Conservation (phyloP, 352 stramenopile genomes). For the Pythium volutum region DNA sequence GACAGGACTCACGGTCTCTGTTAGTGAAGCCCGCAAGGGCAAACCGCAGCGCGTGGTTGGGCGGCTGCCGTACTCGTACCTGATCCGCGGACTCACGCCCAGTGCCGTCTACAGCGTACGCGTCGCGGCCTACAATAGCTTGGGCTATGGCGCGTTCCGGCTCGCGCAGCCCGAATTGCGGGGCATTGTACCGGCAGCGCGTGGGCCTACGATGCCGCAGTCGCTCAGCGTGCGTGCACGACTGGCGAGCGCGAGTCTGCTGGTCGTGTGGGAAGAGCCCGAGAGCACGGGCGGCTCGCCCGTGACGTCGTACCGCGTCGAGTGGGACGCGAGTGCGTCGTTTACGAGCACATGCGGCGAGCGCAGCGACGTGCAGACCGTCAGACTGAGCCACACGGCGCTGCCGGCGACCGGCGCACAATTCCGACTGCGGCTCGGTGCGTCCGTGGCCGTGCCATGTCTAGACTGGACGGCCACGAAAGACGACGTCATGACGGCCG, state of each 20-base stretch:
- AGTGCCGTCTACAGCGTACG: slow-evolving; percentile 86
- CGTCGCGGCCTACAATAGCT: slow-evolving; percentile 92
- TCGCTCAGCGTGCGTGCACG: slow-evolving; percentile 80
- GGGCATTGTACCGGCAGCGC: slow-evolving; percentile 34
- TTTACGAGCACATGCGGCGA: slow-evolving; percentile 85
- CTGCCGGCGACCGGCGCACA: slow-evolving; percentile 9
- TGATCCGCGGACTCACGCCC: slow-evolving; percentile 74
- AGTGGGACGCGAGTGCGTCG: slow-evolving; percentile 91
- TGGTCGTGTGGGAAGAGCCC: slow-evolving; percentile 79
- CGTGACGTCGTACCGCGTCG: slow-evolving; percentile 88
- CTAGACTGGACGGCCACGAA: slow-evolving; percentile 32
- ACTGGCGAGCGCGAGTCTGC: slow-evolving; percentile 49
- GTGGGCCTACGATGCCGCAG: slow-evolving; percentile 62
- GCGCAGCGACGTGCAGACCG: slow-evolving; percentile 60
- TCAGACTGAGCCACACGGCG: slow-evolving; percentile 30
- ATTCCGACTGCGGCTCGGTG: slow-evolving; percentile 34
- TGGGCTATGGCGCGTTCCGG: slow-evolving; percentile 87
- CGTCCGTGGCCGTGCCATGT: slow-evolving; percentile 27
- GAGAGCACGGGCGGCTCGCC: slow-evolving; percentile 73
- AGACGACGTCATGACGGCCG: slow-evolving; percentile 22
- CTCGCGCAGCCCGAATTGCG: slow-evolving; percentile 31
- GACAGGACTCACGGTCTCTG: slow-evolving; percentile 4
- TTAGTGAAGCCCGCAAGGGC: slow-evolving; percentile 52
- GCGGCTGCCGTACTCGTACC: slow-evolving; percentile 77
- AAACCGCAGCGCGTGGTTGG: slow-evolving; percentile 53